Conservation (phyloP, 2,329 filamentous ascomycete genomes). For the Aspergillus pseudoterreus region DNA sequence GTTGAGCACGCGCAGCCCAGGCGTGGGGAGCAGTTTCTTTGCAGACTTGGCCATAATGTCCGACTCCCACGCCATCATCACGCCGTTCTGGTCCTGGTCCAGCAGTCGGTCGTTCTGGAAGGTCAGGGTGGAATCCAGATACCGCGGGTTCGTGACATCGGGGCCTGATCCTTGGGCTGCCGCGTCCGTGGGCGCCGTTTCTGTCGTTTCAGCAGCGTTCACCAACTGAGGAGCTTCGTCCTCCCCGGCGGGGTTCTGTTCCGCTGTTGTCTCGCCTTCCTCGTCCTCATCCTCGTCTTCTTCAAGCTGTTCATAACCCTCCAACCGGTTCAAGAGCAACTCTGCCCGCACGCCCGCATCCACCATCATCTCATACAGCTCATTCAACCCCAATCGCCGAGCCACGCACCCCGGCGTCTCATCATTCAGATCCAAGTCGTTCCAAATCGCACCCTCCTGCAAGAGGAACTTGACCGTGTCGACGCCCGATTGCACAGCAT, state of each 20-base stretch:
- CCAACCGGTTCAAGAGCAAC: conserved; percentile 75
- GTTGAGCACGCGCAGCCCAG: conserved; percentile 71
- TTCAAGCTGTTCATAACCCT: conserved; percentile 69
- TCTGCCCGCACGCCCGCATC: conserved; percentile 89
- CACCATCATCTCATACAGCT: conserved; percentile 77
- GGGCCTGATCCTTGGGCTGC: conserved; percentile 17
- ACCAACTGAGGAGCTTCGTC: conserved; percentile 23
- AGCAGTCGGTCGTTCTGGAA: conserved; percentile 66
- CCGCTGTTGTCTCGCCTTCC: conserved; percentile 26
- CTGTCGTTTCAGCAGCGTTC: conserved; percentile 11
- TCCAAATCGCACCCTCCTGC: conserved; percentile 92
- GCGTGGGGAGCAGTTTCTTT: conserved; percentile 58
- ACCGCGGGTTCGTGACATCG: conserved; percentile 61
- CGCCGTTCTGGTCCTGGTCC: conserved; percentile 72
- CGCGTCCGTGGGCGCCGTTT: conserved; percentile 6
- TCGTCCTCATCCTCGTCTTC: conserved; percentile 46
- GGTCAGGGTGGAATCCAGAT: conserved; percentile 64
- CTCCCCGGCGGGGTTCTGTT: conserved; percentile 33
- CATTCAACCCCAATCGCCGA: conserved; percentile 60
- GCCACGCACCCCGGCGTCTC: conserved; percentile 93
- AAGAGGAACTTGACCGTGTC: conserved; percentile 73
- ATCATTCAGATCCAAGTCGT: conserved; percentile 79
- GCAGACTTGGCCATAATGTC: conserved; percentile 80
- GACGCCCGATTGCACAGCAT: conserved; percentile 56
- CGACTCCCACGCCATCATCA: conserved; percentile 94